Evolutionary conservation across 139 green algal genomes (phyloP).

Genomic region (Yamagishiella unicocca): DNA sequence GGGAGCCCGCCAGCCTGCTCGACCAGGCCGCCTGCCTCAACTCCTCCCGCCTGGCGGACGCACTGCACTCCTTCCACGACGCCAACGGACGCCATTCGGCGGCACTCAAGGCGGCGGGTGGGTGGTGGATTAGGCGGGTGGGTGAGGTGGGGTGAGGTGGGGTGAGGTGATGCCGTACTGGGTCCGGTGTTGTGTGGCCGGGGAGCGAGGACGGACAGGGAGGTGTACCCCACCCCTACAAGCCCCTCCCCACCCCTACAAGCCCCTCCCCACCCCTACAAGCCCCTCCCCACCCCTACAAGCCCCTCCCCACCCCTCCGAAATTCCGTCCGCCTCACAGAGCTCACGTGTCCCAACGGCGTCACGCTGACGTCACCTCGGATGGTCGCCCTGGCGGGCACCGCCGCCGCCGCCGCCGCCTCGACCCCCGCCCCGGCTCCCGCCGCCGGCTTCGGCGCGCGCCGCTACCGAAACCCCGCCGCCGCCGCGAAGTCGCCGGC

Average conservation of each 20-base stretch:
- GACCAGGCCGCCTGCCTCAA: conserved; percentile 8
- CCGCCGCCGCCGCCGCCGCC: not conserved
- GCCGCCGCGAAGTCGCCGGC: not conserved
- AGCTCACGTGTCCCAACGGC: not conserved
- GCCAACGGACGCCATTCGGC: conserved; percentile 21
- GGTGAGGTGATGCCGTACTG: not conserved
- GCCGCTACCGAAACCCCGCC: not conserved
- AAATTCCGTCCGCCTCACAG: not conserved
- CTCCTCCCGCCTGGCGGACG: not conserved
- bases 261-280: not conserved
- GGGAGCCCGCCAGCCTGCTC: not conserved
- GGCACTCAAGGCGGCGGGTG: not conserved
- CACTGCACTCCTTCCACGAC: conserved; percentile 29
- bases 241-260: not conserved
- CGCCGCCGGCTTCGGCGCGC: not conserved
- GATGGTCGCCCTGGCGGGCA: not conserved
- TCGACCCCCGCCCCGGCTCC: not conserved
- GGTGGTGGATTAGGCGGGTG: not conserved
- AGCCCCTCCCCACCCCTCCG: not conserved
- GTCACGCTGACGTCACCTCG: not conserved
- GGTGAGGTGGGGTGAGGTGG: not conserved
- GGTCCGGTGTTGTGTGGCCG: not conserved
- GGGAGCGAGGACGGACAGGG: not conserved
- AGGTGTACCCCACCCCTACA: not conserved
- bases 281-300: not conserved